A percentile compares a stretch with the other conserved stretches of the same genome.
phyloP scores from a whole-genome alignment of 352 stramenopile genomes.

The Blastocystis sp. region DNA sequence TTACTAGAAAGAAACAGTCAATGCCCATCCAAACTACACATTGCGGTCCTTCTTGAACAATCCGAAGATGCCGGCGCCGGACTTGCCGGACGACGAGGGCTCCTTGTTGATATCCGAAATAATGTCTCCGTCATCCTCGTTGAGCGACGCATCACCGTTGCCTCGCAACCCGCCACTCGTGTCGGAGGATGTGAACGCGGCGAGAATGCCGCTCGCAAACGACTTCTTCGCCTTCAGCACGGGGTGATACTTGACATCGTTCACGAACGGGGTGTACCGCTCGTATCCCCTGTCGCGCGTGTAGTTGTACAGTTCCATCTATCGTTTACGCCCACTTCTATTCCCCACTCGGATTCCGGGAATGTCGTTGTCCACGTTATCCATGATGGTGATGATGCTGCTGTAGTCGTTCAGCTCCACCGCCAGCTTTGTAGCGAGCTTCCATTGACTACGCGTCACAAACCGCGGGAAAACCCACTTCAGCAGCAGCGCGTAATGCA shows the following conservation, averaged over 20 bases:
- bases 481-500: conserved; percentile 53
- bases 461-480: background rate
- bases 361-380: conserved; percentile 54
- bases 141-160: background rate
- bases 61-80: no score
- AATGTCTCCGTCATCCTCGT: background rate
- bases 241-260: conserved; percentile 62
- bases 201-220: conserved; percentile 64
- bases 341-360: conserved; percentile 43
- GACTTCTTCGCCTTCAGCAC: conserved; percentile 66
- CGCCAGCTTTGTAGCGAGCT: conserved; percentile 14
- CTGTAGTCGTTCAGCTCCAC: conserved; percentile 64
- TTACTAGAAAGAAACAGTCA: no score
- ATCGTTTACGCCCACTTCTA: background rate
- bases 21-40: no score
- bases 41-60: no score
- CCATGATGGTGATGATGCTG: conserved; percentile 59
- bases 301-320: conserved; percentile 68
- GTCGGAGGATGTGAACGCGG: conserved; percentile 26
- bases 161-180: background rate
- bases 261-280: conserved; percentile 66
- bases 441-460: conserved; percentile 52
- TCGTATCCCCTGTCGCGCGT: conserved; percentile 52
- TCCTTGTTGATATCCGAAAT: background rate
- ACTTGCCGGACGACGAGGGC: no score